These are phyloP conservation scores for Pyricularia pennisetigena DNA, from an alignment of 2,329 filamentous ascomycete genomes.

Conservation along the genomic window DNA sequence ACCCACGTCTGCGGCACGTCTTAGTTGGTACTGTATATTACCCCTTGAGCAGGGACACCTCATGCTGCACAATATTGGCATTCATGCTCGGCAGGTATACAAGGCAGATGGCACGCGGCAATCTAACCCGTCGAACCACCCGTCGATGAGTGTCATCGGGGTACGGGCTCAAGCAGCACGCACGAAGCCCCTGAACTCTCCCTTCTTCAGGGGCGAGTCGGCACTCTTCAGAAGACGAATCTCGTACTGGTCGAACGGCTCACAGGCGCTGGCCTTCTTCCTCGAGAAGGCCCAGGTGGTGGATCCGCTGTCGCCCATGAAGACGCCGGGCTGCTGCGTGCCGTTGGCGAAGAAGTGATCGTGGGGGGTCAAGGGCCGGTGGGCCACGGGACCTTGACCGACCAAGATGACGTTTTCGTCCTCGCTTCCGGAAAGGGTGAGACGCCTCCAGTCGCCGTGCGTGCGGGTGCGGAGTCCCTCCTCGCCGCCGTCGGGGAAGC, in stretches of 20 bases:
- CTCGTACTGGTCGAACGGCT: not conserved
- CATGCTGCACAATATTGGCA: not conserved
- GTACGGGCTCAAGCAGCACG: not conserved
- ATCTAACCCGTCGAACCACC: too few relatives aligned
- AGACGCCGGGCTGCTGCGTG: not conserved
- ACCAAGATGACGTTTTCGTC: not conserved
- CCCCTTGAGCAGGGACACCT: not conserved
- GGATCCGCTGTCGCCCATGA: not conserved
- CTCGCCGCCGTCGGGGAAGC: not conserved
- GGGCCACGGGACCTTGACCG: not conserved
- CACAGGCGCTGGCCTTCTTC: not conserved
- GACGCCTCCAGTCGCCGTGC: not conserved
- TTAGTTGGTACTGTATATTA: not conserved
- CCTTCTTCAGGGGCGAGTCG: not conserved
- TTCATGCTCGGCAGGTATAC: too few relatives aligned
- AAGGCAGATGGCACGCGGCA: too few relatives aligned
- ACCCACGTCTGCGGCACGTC: too few relatives aligned
- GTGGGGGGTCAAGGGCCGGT: not conserved
- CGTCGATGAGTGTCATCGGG: not conserved
- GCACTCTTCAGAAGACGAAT: not conserved
- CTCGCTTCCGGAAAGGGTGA: not conserved
- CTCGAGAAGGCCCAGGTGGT: slow-evolving; percentile 1
- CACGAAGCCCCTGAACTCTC: slow-evolving; percentile 3
- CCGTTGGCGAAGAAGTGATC: slow-evolving; percentile 1
- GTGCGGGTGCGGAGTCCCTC: not conserved